Percentiles rank a stretch among this genome's conserved stretches.
These are phyloP conservation scores for Dictyostelium firmibasis DNA, from an alignment of 78 protist genomes.

Conservation along the genomic window DNA sequence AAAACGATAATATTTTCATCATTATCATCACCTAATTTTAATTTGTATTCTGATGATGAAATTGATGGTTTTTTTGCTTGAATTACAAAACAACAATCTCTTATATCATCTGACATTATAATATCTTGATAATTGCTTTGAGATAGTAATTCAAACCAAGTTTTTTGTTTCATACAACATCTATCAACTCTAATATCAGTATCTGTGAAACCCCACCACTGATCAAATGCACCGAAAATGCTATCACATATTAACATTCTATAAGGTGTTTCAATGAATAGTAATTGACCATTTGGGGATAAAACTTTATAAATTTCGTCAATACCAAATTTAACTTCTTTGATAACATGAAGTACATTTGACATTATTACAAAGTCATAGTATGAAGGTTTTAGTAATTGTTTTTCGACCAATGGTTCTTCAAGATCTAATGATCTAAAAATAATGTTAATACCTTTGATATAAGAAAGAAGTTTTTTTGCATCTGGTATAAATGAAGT, in stretches of 20 bases:
- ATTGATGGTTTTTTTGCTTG: constrained; percentile 1
- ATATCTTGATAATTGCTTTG: neutral
- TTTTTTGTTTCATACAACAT: constrained; percentile 4
- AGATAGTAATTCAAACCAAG: neutral
- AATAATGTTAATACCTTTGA: neutral
- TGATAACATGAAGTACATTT: too few species aligned
- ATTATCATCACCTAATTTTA: neutral
- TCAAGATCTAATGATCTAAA: neutral
- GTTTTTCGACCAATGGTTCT: neutral
- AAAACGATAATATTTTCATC: neutral
- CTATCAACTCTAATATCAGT: constrained; percentile 14
- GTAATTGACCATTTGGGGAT: neutral
- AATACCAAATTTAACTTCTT: neutral
- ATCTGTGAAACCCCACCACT: neutral
- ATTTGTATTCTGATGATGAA: neutral
- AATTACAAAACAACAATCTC: neutral
- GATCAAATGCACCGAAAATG: neutral
- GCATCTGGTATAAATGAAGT: neutral
- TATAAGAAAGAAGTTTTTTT: neutral
- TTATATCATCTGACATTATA: neutral
- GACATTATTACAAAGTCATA: too few species aligned
- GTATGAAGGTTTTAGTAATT: neutral
- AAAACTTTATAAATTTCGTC: neutral
- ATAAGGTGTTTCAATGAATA: neutral
- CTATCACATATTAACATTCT: neutral